Conservation (phyloP, 1,284 basidiomycete species). For the Heterobasidion irregulare region DNA sequence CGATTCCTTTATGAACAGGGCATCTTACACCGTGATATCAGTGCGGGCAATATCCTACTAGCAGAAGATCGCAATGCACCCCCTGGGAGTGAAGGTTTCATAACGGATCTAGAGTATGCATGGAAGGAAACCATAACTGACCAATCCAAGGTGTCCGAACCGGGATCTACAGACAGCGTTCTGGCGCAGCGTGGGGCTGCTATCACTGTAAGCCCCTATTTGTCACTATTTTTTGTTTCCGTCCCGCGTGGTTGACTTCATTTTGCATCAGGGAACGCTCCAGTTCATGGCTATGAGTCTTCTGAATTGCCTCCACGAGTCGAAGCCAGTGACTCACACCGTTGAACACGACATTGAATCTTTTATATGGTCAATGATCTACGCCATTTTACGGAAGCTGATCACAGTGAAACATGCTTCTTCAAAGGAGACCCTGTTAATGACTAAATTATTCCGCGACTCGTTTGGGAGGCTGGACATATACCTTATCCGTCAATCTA, state of each 20-base stretch:
- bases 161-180: too few relatives aligned
- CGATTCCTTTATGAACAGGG: constrained; percentile 1
- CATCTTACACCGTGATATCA: constrained; percentile 7
- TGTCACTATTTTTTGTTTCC: background rate
- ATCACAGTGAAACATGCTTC: background rate
- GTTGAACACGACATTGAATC: background rate
- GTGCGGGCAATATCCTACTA: constrained; percentile 9
- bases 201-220: background rate
- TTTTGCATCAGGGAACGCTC: background rate
- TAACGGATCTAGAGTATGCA: background rate
- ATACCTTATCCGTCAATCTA: too few relatives aligned
- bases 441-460: too few relatives aligned
- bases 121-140: background rate
- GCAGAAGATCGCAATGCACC: background rate
- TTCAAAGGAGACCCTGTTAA: too few relatives aligned
- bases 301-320: background rate
- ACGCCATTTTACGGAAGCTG: background rate
- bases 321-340: background rate
- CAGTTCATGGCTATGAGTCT: background rate
- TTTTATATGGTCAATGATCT: background rate
- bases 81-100: background rate
- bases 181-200: background rate
- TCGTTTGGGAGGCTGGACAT: too few relatives aligned
- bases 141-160: too few relatives aligned
- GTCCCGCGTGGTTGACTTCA: background rate